Percentiles rank a stretch among this genome's conserved stretches.
Evolutionary conservation across 2,329 filamentous ascomycete species (phyloP).

Genomic region (Xylaria arbuscula): DNA sequence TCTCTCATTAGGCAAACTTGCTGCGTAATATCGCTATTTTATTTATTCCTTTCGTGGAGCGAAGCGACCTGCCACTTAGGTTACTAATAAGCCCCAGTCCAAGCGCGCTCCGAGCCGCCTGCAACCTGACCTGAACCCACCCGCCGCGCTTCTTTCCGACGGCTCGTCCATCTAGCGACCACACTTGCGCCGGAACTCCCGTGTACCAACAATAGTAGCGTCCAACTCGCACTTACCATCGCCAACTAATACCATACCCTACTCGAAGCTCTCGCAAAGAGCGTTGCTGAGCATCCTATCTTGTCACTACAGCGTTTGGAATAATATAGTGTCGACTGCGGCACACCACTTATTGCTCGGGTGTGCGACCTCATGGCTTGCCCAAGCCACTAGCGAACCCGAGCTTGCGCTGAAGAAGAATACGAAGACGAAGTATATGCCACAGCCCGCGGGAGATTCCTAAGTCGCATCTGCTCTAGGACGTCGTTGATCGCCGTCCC

Average conservation of each 20-base stretch:
- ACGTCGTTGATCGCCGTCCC: conserved; percentile 27
- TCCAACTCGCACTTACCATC: conserved; percentile 8
- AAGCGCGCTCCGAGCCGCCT: conserved; percentile 34
- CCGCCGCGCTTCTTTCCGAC: conserved; percentile 40
- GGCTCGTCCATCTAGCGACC: conserved; percentile 55
- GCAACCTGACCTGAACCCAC: conserved; percentile 32
- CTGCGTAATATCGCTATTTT: neutral
- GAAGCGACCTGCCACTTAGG: conserved; percentile 21
- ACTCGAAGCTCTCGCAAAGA: neutral
- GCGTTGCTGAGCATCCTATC: neutral
- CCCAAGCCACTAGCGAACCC: conserved; percentile 15
- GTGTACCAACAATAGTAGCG: conserved; percentile 37
- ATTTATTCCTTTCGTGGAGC: conserved; percentile 6
- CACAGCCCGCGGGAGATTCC: neutral
- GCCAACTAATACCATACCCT: conserved; percentile 24
- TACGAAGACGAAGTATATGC: conserved; percentile 11
- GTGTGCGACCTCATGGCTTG: conserved; percentile 30
- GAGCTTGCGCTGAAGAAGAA: conserved; percentile 28
- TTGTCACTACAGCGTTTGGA: neutral
- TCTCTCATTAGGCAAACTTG: neutral
- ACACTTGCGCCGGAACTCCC: conserved; percentile 53
- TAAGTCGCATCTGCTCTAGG: conserved; percentile 3
- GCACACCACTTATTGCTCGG: neutral
- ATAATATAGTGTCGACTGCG: conserved; percentile 5
- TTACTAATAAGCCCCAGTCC: conserved; percentile 14